A percentile compares a stretch with the other conserved stretches of the same genome.
Evolutionary conservation across 78 protist species (phyloP).

Genomic region (Guillardia theta): DNA sequence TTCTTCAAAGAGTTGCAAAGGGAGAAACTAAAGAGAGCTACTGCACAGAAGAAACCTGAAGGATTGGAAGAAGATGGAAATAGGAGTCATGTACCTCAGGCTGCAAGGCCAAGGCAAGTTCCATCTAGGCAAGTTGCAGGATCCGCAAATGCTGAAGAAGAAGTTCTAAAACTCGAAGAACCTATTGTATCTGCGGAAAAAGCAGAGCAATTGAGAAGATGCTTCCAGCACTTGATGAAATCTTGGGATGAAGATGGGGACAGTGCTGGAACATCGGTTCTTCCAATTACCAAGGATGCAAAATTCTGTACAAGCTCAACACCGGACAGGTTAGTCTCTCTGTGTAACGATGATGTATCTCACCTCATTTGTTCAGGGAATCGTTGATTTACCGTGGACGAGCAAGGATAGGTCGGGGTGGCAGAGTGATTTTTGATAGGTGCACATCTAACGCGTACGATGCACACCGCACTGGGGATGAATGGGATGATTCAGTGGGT

Average conservation of each 20-base stretch:
- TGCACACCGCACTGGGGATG: background rate
- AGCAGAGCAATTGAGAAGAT: background rate
- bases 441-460: background rate
- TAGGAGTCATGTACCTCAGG: background rate
- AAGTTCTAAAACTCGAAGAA: background rate
- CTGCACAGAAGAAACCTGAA: background rate
- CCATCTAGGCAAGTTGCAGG: background rate
- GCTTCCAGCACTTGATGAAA: background rate
- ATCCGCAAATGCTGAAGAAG: background rate
- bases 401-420: background rate
- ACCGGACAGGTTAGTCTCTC: background rate
- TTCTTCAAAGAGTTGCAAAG: background rate
- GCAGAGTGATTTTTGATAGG: background rate
- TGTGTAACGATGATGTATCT: background rate
- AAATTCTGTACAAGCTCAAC: background rate
- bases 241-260: background rate
- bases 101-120: background rate
- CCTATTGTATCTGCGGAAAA: background rate
- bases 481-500: background rate
- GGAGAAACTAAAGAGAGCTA: background rate
- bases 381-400: background rate
- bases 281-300: background rate
- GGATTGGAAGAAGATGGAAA: background rate
- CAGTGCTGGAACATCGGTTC: background rate
- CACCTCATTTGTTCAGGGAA: background rate